Evolutionary conservation across 2,329 filamentous ascomycete species (phyloP), one percentile per base, ranked within the genome.

Genomic region (Cytospora piceicola): DNA sequence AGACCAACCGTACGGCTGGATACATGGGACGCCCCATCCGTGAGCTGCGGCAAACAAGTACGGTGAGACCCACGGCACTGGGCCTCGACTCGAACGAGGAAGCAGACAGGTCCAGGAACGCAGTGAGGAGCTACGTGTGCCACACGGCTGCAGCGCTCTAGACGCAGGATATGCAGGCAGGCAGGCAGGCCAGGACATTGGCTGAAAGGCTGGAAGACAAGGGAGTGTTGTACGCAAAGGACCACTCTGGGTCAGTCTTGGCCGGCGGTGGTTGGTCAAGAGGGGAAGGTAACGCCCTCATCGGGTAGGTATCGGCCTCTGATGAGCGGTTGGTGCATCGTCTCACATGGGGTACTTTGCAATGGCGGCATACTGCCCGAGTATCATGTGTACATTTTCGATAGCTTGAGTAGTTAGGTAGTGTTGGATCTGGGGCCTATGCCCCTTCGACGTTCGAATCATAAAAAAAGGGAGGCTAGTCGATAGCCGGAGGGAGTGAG

Each of bases 81-180:
- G 54, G 12, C 12, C 29, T 20, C 32, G 29, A 57, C 54, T 62
- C 63, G 32, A 52, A n/a, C 49, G 32, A 62, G 59, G 42, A 54
- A 65, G 24, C 34, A 53, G 59, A 65, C 27, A 29, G 39, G 39
- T 39, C 32, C 60, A 49, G 34, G 52, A 34, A 56, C 20, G n/a
- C 34, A 51, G 30, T 63, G 55, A 54, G 56, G 49, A 65, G 64
- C 63, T n/a, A 32, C 51, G 49, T 65, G 63, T 66, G 66, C 63
- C 63, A 58, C 66, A 36, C 59, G 27, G 63, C 36, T 36, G 24
- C 56, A 66, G 63, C 39, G 42, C 15, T 57, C 49, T 12, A 49
- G 42, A 32, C 56, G 46, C 20, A 24, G 46, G 46, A 49, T 49
- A 49, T n/a, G n/a, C n/a, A n/a, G 42, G 42, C 42, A 49, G 42